Percentiles rank a stretch among this genome's conserved stretches.
These are phyloP conservation scores for Trichosanthes truncata DNA, from an alignment of 306 rosid genomes.

Conservation along the genomic window DNA sequence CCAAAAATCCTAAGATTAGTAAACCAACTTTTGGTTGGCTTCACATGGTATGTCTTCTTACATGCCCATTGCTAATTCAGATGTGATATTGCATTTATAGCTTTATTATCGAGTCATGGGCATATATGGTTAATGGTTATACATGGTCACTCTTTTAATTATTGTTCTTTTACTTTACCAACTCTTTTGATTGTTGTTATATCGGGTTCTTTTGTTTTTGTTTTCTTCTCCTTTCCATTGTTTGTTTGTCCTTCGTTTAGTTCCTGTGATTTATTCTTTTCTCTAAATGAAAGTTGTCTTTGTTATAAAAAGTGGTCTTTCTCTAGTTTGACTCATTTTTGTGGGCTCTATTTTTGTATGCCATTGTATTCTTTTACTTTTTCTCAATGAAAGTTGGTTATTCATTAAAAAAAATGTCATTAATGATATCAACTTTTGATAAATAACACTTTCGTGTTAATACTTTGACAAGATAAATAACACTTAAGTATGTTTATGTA, in stretches of 20 bases:
- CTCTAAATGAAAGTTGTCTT: background rate
- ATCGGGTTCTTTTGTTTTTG: background rate
- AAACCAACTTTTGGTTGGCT: slow-evolving; percentile 85
- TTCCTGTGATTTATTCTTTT: background rate
- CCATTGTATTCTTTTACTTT: too few species aligned
- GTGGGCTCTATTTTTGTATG: too few species aligned
- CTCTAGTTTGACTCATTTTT: too few species aligned
- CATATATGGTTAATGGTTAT: background rate
- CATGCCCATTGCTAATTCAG: slow-evolving; percentile 8
- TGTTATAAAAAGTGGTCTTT: too few species aligned
- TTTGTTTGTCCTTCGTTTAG: background rate
- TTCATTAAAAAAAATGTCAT: background rate
- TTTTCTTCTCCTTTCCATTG: background rate
- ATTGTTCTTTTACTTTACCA: background rate
- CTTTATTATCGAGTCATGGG: background rate
- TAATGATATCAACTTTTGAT: background rate
- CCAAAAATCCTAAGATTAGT: slow-evolving; percentile 36
- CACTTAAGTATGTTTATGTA: background rate
- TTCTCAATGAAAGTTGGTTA: background rate
- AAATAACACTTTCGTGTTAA: background rate
- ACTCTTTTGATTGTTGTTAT: background rate
- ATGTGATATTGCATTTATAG: background rate
- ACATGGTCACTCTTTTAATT: background rate
- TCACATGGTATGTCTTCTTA: slow-evolving; percentile 38
- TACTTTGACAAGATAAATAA: too few species aligned